Conservation (phyloP, 1,139 yeast species). For the Candida tunisiensis region DNA sequence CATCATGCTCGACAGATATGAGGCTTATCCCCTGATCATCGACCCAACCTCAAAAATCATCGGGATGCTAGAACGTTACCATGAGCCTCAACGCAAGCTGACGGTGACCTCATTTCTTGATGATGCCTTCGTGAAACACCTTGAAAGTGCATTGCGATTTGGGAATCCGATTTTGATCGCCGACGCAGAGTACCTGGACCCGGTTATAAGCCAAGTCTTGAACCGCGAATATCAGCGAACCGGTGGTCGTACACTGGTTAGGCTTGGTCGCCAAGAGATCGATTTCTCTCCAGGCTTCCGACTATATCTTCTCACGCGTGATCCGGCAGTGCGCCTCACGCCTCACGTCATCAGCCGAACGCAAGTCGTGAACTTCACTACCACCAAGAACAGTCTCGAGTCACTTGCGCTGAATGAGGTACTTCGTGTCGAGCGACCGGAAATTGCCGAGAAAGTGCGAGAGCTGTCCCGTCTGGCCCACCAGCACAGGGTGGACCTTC, state of each 20-base stretch:
- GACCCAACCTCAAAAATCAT: slow-evolving; percentile 44
- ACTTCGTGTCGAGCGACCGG: slow-evolving; percentile 43
- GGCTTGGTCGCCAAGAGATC: slow-evolving; percentile 43
- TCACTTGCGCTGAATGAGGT: slow-evolving; percentile 44
- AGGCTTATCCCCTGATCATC: slow-evolving; percentile 37
- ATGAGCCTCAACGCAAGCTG: slow-evolving; percentile 22
- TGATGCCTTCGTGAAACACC: slow-evolving; percentile 45
- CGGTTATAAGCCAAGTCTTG: slow-evolving; percentile 47
- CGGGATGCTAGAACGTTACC: slow-evolving; percentile 20
- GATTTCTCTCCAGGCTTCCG: slow-evolving; percentile 54
- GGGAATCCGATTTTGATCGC: slow-evolving; percentile 61
- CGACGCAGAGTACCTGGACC: slow-evolving; percentile 72
- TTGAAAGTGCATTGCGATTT: slow-evolving; percentile 71
- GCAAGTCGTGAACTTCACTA: slow-evolving; percentile 48
- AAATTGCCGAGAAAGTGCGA: slow-evolving; percentile 39
- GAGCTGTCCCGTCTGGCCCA: slow-evolving; percentile 39
- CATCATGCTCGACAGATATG: slow-evolving; percentile 27
- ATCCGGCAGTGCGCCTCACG: slow-evolving; percentile 30
- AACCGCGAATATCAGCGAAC: slow-evolving; percentile 41
- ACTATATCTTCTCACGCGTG: slow-evolving; percentile 44
- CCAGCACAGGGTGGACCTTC: slow-evolving; percentile 39
- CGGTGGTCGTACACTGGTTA: slow-evolving; percentile 56
- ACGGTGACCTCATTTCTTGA: slow-evolving; percentile 56
- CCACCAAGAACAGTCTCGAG: slow-evolving; percentile 51
- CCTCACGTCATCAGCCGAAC: slow-evolving; percentile 48